Evolutionary conservation across 2,329 filamentous ascomycete genomes (phyloP), one percentile per base, ranked within the genome.

Genomic region (Sordariomycetes sp.): DNA sequence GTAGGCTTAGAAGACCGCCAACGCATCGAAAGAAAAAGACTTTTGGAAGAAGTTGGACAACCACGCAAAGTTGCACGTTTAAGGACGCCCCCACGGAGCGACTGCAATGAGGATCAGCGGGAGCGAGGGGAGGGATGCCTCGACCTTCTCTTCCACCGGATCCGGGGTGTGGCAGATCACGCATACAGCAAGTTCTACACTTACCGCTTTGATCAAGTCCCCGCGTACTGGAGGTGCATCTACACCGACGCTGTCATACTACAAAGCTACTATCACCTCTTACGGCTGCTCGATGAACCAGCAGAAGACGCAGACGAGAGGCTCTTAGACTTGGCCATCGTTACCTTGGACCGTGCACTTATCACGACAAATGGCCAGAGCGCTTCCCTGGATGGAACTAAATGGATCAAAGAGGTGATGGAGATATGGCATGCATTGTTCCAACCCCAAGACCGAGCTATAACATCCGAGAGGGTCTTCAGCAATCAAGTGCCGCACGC

Each of bases 241-340:
- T 87, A 84, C 49, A 79, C 79, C 1, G 81, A 87, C 36, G 75
- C 79, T 2, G 72, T 74, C 36, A 67, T 90, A 9, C 64, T 83
- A 47, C 72, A 72, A 43, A 79, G 77, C 16, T 60, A 64, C 34
- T 41, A 57, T 15, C 43, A 58, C 8, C 36, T 57, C 15, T 45
- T 59, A 9, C 26, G 21, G 4, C 36, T 30, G 4, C n/a, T n/a
- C n/a, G 35, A 42, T 23, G 31, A 25, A 1, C n/a, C 27, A 4
- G 31, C 25, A 8, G 32, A 20, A 3, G 30, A 29, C 9, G 39
- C 42, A 2, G 36, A 43, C 6, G 44, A 46, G 19, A 32, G 35
- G 8, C 34, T 40, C 4, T 50, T 87, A 4, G 66, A 73, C 21
- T 54, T 65, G 2, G 63, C 82, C 3, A 71, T 94, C 21, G 67